Conservation (phyloP, 23 red algal species). For the Gracilaria caudata region DNA sequence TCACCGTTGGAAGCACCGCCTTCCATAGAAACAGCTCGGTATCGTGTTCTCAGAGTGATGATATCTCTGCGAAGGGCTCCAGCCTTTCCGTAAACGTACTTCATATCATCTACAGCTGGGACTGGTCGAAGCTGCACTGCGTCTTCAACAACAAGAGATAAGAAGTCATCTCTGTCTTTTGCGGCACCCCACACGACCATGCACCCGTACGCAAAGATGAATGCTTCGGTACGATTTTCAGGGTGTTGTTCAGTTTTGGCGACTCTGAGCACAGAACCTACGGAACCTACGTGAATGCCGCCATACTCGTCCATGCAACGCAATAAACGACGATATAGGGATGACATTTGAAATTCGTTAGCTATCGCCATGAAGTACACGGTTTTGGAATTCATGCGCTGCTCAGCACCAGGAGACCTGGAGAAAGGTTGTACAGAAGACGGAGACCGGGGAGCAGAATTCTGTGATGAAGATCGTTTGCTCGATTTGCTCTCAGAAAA, state of each 20-base stretch:
- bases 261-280: conserved; percentile 24
- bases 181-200: conserved; percentile 42
- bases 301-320: conserved; percentile 27
- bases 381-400: not conserved
- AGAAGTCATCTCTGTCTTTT: conserved; percentile 19
- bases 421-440: no score
- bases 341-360: conserved; percentile 29
- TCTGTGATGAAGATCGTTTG: no score
- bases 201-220: conserved; percentile 54
- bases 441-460: no score
- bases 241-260: not conserved
- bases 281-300: conserved; percentile 1
- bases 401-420: no score
- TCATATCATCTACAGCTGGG: conserved; percentile 20
- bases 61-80: conserved; percentile 33
- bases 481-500: no score
- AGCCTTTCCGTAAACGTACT: conserved; percentile 17
- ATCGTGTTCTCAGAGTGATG: conserved; percentile 16
- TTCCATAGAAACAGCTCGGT: not conserved
- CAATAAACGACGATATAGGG: conserved; percentile 27
- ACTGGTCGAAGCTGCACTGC: conserved; percentile 24
- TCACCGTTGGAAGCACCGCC: not conserved
- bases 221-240: conserved; percentile 21
- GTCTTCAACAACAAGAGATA: conserved; percentile 43
- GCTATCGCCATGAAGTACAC: conserved; percentile 44